Percentiles rank a stretch among this genome's conserved stretches.
These are phyloP conservation scores for Margaritispora aquatica DNA, from an alignment of 495 filamentous ascomycete genomes.

Conservation along the genomic window DNA sequence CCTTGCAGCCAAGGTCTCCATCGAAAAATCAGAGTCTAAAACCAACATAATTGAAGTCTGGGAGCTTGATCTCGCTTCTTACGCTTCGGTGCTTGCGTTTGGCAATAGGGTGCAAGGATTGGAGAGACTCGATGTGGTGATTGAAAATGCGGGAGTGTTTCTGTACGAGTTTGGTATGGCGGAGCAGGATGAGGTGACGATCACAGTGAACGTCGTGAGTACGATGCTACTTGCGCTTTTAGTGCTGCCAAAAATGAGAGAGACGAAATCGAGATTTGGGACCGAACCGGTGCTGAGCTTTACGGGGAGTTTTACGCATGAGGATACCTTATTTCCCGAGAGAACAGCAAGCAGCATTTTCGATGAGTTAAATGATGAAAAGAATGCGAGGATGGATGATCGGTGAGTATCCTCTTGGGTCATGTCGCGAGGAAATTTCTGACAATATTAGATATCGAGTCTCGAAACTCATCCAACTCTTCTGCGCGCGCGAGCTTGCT, in stretches of 20 bases:
- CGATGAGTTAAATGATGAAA: slow-evolving; percentile 20
- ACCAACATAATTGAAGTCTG: slow-evolving; percentile 41
- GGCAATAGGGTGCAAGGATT: slow-evolving; percentile 9
- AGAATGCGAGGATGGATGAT: slow-evolving; percentile 25
- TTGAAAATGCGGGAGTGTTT: slow-evolving; percentile 18
- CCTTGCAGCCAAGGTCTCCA: slow-evolving; percentile 32
- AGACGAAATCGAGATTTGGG: slow-evolving; percentile 11
- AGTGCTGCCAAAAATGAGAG: slow-evolving; percentile 21
- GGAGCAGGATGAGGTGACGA: slow-evolving; percentile 12
- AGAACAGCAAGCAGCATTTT: slow-evolving; percentile 25
- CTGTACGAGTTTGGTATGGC: slow-evolving; percentile 2
- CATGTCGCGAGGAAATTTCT: background rate
- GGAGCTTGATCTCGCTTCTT: slow-evolving; percentile 44
- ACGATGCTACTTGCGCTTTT: slow-evolving; percentile 17
- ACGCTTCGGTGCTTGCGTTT: slow-evolving; percentile 19
- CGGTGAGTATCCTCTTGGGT: slow-evolving; percentile 14
- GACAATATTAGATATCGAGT: slow-evolving; percentile 26
- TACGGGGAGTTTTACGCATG: slow-evolving; percentile 28
- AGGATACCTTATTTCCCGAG: slow-evolving; percentile 29
- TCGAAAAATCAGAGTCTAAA: slow-evolving; percentile 28
- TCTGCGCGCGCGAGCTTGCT: slow-evolving; percentile 28
- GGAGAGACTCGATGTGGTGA: slow-evolving; percentile 15
- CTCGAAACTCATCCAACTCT: slow-evolving; percentile 31
- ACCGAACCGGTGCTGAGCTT: slow-evolving; percentile 22
- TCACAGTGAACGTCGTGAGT: slow-evolving; percentile 18